These are phyloP conservation scores for Trichoderma erinaceum DNA, from an alignment of 495 filamentous ascomycete species.

Conservation along the genomic window DNA sequence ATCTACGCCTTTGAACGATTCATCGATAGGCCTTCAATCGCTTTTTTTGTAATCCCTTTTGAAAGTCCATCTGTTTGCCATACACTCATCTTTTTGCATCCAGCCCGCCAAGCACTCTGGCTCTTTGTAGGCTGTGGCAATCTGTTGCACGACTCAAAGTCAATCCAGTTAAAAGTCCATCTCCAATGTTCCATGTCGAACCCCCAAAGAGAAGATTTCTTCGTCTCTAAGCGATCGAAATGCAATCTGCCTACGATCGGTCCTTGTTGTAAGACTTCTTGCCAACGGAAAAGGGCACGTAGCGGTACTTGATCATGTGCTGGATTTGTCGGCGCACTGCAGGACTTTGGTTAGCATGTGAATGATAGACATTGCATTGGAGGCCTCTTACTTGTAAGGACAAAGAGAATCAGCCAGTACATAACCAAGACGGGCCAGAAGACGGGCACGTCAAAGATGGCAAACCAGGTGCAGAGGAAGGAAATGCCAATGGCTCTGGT, in stretches of 20 bases:
- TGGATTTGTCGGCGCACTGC: conserved; percentile 96
- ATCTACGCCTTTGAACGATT: conserved; percentile 17
- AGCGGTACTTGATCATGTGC: conserved; percentile 99
- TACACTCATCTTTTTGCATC: background rate
- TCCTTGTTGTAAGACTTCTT: conserved; percentile 73
- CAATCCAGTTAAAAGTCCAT: conserved; percentile 5
- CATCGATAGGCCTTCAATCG: conserved; percentile 14
- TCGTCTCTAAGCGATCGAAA: background rate
- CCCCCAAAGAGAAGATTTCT: background rate
- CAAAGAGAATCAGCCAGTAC: conserved; percentile 96
- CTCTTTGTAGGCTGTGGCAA: background rate
- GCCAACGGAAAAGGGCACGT: conserved; percentile 90
- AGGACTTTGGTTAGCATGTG: conserved; percentile 24
- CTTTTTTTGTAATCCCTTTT: conserved; percentile 14
- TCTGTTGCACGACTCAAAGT: background rate
- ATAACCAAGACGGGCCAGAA: conserved; percentile 98
- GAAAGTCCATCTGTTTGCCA: conserved; percentile 1
- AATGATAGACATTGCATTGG: background rate
- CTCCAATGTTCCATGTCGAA: background rate
- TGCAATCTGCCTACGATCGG: conserved; percentile 31
- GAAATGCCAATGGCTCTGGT: conserved; percentile 79
- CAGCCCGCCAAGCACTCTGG: background rate
- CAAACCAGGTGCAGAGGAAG: conserved; percentile 87
- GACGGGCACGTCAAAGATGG: conserved; percentile 90
- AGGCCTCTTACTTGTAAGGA: conserved; percentile 76